A percentile compares a stretch with the other conserved stretches of the same genome.
phyloP scores from a whole-genome alignment of 495 filamentous ascomycete genomes.

The Penicillium verhagenii region DNA sequence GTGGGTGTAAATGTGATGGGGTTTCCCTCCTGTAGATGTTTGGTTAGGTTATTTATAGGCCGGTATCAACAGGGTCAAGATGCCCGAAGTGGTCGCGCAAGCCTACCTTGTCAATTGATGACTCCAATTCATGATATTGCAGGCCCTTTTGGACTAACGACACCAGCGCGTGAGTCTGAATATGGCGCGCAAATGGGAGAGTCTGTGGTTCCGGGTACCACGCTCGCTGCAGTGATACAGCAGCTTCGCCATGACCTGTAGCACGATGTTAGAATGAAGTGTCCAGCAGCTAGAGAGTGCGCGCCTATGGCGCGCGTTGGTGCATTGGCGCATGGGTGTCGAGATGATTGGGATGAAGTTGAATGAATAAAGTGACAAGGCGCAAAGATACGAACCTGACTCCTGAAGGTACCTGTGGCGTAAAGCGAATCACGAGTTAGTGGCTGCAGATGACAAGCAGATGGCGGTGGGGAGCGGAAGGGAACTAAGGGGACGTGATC shows the following conservation, averaged over 20 bases:
- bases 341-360: not conserved
- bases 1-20: slow-evolving; percentile 34
- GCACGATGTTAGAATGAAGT: slow-evolving; percentile 20
- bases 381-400: slow-evolving; percentile 66
- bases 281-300: not conserved
- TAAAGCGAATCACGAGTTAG: slow-evolving; percentile 12
- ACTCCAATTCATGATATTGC: slow-evolving; percentile 68
- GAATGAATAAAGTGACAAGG: not conserved
- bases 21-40: slow-evolving; percentile 43
- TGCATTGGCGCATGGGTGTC: slow-evolving; percentile 2
- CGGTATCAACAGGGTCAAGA: not conserved
- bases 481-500: slow-evolving; percentile 34
- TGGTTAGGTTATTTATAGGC: slow-evolving; percentile 11
- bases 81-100: slow-evolving; percentile 1
- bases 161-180: slow-evolving; percentile 73
- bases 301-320: not conserved
- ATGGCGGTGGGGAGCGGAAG: not conserved
- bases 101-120: slow-evolving; percentile 60
- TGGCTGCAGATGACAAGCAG: slow-evolving; percentile 20
- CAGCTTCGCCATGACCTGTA: slow-evolving; percentile 63
- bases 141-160: slow-evolving; percentile 75
- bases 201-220: slow-evolving; percentile 73
- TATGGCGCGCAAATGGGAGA: slow-evolving; percentile 73
- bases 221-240: slow-evolving; percentile 77
- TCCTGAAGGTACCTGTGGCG: slow-evolving; percentile 77